Evolutionary conservation across 2,329 filamentous ascomycete genomes (phyloP).

Genomic region (Parafenestella ontariensis): DNA sequence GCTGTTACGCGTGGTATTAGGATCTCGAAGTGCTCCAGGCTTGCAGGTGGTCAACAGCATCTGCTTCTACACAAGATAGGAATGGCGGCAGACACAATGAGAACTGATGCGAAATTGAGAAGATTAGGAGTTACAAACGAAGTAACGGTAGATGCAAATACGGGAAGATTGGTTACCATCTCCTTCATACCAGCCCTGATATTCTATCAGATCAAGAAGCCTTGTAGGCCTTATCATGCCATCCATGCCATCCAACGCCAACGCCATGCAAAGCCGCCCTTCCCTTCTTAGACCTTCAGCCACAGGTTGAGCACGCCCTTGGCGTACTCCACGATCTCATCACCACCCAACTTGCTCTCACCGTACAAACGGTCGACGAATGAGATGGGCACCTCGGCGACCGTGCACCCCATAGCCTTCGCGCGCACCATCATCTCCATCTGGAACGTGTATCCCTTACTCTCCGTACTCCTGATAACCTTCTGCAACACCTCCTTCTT

Average conservation of each 20-base stretch:
- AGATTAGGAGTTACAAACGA: constrained; percentile 15
- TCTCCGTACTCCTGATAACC: constrained; percentile 89
- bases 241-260: constrained; percentile 30
- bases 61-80: background rate
- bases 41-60: background rate
- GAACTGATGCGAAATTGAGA: background rate
- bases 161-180: constrained; percentile 4
- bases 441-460: constrained; percentile 98
- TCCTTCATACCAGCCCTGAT: background rate
- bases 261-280: constrained; percentile 28
- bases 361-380: constrained; percentile 94
- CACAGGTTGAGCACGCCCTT: constrained; percentile 65
- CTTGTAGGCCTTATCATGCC: background rate
- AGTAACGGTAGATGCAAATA: constrained; percentile 8
- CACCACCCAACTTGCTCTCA: constrained; percentile 90
- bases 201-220: constrained; percentile 1
- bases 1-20: background rate
- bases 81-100: background rate
- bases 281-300: constrained; percentile 55
- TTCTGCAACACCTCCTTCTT: constrained; percentile 89
- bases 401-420: constrained; percentile 92
- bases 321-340: constrained; percentile 96
- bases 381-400: constrained; percentile 93
- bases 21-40: background rate
- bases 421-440: constrained; percentile 99